Percentiles rank a stretch among this genome's conserved stretches.
Evolutionary conservation across 2,329 filamentous ascomycete genomes (phyloP).

Genomic region (Hymenoscyphus scutula): DNA sequence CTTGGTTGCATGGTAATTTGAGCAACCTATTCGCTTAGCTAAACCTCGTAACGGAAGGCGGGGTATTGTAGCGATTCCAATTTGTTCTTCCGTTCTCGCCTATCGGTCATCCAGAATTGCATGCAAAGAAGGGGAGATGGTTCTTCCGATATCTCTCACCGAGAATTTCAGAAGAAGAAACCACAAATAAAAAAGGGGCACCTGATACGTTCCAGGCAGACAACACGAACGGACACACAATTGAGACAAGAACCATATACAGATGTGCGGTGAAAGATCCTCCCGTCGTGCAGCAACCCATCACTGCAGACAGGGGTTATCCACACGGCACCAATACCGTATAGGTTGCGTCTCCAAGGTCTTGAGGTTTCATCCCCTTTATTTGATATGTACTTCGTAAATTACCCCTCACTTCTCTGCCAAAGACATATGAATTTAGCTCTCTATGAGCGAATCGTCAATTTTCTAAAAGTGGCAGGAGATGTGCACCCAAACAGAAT

Average conservation of each 20-base stretch:
- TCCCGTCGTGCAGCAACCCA: neutral
- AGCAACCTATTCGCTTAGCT: too few species aligned
- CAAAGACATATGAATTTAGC: neutral
- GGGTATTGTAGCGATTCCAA: neutral
- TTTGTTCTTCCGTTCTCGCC: neutral
- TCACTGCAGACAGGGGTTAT: neutral
- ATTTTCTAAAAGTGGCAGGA: neutral
- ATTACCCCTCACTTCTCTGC: constrained; percentile 5
- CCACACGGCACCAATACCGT: neutral
- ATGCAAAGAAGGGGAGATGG: neutral
- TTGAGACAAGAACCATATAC: neutral
- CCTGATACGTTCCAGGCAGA: neutral
- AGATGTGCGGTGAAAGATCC: neutral
- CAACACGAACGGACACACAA: neutral
- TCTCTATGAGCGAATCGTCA: neutral
- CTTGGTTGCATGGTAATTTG: too few species aligned
- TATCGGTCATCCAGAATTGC: neutral
- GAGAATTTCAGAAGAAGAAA: neutral
- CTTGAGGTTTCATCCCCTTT: neutral
- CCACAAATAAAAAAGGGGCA: neutral
- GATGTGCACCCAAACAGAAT: neutral
- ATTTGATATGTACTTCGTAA: constrained; percentile 3
- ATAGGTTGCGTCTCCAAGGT: neutral
- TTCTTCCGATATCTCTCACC: neutral
- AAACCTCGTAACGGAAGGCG: neutral